Conservation (phyloP, 768 basidiomycete species). For the Rhodotorula babjevae region DNA sequence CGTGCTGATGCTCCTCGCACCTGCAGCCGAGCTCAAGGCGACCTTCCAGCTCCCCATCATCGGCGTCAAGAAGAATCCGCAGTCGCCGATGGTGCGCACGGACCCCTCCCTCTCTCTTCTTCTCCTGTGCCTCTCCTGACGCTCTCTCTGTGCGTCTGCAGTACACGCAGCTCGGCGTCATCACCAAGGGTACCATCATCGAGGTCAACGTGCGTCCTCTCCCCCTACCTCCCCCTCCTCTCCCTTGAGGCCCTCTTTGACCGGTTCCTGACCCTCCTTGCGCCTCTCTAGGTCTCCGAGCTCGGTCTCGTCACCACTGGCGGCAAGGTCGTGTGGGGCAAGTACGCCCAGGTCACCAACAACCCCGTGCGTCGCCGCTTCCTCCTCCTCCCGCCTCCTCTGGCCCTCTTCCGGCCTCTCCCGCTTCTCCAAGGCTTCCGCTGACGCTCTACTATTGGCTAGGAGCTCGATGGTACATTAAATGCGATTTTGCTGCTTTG, state of each 20-base stretch:
- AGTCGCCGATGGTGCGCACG: constrained; percentile 70
- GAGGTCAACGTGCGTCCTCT: constrained; percentile 67
- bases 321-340: constrained; percentile 63
- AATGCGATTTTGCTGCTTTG: not conserved
- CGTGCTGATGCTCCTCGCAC: not conserved
- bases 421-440: not conserved
- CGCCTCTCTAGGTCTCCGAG: constrained; percentile 64
- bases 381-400: not conserved
- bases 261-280: not conserved
- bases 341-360: constrained; percentile 85
- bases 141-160: not conserved
- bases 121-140: constrained; percentile 24
- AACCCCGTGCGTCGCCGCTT: constrained; percentile 55
- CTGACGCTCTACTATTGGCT: accelerated
- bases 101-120: constrained; percentile 39
- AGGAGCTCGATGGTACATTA: not conserved
- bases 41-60: constrained; percentile 98
- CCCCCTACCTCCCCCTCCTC: not conserved
- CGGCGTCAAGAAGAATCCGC: constrained; percentile 98
- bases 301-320: constrained; percentile 95
- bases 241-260: too few relatives aligned
- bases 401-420: too few relatives aligned
- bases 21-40: constrained; percentile 85
- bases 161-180: constrained; percentile 88
- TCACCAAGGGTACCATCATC: constrained; percentile 96